Evolutionary conservation across 2,329 filamentous ascomycete species (phyloP).

Genomic region (Phyllosticta paracitricarpa): DNA sequence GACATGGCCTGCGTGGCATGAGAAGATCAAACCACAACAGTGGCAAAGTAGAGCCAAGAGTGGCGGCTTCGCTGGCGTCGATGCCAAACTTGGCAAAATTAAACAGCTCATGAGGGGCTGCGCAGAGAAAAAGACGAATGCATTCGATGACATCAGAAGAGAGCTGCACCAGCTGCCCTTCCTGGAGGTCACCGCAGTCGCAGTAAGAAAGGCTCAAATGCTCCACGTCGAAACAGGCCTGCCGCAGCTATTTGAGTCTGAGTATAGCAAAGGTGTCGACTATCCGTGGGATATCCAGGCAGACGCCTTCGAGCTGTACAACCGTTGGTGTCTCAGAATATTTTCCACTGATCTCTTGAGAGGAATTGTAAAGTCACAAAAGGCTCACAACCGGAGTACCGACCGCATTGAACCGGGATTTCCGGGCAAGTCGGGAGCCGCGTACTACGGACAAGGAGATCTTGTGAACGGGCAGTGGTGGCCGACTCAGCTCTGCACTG

Average conservation of each 20-base stretch:
- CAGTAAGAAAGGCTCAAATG: conserved; percentile 27
- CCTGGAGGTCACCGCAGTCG: conserved; percentile 20
- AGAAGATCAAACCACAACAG: background rate
- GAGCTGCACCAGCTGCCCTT: conserved; percentile 32
- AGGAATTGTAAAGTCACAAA: conserved; percentile 25
- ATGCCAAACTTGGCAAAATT: conserved; percentile 2
- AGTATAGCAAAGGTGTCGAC: conserved; percentile 12
- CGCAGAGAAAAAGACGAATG: background rate
- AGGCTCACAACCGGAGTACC: conserved; percentile 15
- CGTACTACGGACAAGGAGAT: conserved; percentile 30
- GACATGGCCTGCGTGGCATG: background rate
- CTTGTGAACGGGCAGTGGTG: conserved; percentile 45
- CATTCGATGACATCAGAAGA: conserved; percentile 25
- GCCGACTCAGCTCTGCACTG: conserved; percentile 41
- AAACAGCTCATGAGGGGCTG: background rate
- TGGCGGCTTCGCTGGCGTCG: background rate
- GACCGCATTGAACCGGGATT: conserved; percentile 21
- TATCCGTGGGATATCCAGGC: conserved; percentile 39
- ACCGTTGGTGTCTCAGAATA: conserved; percentile 33
- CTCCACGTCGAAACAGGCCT: conserved; percentile 29
- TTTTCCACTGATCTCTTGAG: conserved; percentile 38
- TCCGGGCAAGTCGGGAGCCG: conserved; percentile 15
- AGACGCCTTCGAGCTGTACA: conserved; percentile 38
- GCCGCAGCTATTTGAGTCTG: conserved; percentile 29
- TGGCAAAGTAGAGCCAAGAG: background rate